Evolutionary conservation across 2,329 filamentous ascomycete genomes (phyloP).

Genomic region (Pseudonectria buxi): DNA sequence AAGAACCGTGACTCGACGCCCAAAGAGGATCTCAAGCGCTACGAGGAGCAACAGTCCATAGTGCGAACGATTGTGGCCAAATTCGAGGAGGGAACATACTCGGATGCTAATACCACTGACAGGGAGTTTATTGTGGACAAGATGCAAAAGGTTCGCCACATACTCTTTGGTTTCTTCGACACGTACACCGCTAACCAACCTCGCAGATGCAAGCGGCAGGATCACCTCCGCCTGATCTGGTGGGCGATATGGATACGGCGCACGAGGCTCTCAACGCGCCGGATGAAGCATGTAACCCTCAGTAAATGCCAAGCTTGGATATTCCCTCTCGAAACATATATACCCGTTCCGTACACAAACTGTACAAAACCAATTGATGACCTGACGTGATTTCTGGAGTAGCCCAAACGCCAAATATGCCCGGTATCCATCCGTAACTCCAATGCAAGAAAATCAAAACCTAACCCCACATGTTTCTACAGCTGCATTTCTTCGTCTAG

Average conservation of each 20-base stretch:
- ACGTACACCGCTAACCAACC: conserved; percentile 2
- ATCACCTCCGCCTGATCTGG: conserved; percentile 81
- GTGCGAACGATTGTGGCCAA: conserved; percentile 82
- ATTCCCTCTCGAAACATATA: conserved; percentile 17
- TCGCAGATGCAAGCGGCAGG: conserved; percentile 91
- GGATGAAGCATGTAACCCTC: conserved; percentile 57
- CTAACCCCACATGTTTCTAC: conserved; percentile 1
- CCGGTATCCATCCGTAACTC: conserved; percentile 12
- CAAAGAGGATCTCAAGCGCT: conserved; percentile 69
- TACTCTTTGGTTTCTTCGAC: background rate
- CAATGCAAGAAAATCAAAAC: conserved; percentile 2
- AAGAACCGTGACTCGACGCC: conserved; percentile 63
- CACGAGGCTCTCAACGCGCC: conserved; percentile 61
- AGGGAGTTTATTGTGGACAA: conserved; percentile 90
- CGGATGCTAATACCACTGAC: conserved; percentile 73
- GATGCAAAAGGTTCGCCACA: conserved; percentile 80
- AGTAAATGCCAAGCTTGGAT: conserved; percentile 36
- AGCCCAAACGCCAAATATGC: conserved; percentile 15
- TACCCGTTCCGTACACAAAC: conserved; percentile 21
- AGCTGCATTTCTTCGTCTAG: conserved; percentile 13
- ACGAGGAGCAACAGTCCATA: conserved; percentile 70
- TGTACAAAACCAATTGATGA: conserved; percentile 16
- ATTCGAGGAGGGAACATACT: conserved; percentile 78
- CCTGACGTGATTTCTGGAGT: conserved; percentile 9
- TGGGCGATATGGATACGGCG: conserved; percentile 81